These are phyloP conservation scores for Biscutella auriculata DNA, from an alignment of 441 rosid genomes.

Conservation along the genomic window DNA sequence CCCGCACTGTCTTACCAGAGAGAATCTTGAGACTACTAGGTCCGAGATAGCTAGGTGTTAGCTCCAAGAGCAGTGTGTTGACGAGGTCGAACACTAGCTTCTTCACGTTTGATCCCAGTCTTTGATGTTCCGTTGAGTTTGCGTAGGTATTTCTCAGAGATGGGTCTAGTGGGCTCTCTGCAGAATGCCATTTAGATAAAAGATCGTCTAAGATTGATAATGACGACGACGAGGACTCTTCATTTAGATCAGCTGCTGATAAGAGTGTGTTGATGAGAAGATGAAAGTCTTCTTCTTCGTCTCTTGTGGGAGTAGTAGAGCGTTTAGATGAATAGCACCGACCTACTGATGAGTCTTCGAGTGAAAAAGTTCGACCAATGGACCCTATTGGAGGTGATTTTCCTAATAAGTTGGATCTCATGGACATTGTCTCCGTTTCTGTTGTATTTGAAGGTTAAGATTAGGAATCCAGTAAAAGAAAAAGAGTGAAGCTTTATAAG, in stretches of 20 bases:
- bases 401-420: conserved; percentile 50
- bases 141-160: conserved; percentile 42
- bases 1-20: conserved; percentile 22
- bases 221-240: conserved; percentile 16
- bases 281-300: conserved; percentile 41
- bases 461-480: neutral
- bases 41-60: conserved; percentile 23
- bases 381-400: conserved; percentile 86
- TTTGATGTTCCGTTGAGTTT: conserved; percentile 41
- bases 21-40: neutral
- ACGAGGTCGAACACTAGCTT: conserved; percentile 66
- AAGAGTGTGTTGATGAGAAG: conserved; percentile 42
- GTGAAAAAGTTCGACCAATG: conserved; percentile 52
- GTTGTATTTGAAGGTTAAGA: neutral
- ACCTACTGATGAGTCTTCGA: conserved; percentile 48
- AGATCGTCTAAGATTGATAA: conserved; percentile 1
- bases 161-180: conserved; percentile 68
- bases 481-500: neutral
- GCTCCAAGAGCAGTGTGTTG: conserved; percentile 42
- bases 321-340: conserved; percentile 33
- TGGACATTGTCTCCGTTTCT: conserved; percentile 27
- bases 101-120: conserved; percentile 35
- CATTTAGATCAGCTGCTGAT: conserved; percentile 41
- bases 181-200: conserved; percentile 58
- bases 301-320: conserved; percentile 26